These are phyloP conservation scores for Coemansia asiatica DNA, from an alignment of 192 early-diverging fungal genomes.

Conservation along the genomic window DNA sequence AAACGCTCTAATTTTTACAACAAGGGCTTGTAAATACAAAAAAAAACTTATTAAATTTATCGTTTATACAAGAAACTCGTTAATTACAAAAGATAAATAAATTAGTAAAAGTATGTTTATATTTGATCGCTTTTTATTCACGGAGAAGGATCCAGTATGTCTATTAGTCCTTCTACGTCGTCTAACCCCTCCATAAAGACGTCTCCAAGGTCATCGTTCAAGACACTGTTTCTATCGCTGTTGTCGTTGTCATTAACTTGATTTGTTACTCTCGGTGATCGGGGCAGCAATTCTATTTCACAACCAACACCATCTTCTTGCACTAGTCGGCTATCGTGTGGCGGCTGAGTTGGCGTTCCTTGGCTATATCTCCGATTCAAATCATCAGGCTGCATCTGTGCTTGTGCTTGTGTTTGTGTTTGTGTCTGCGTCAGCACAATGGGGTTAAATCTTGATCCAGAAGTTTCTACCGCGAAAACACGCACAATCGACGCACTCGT, in stretches of 20 bases:
- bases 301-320: not conserved
- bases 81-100: too few relatives aligned
- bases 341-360: too few relatives aligned
- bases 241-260: not conserved
- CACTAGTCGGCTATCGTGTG: not conserved
- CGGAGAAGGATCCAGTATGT: conserved; percentile 17
- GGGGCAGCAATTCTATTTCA: not conserved
- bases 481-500: conserved; percentile 41
- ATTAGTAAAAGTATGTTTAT: too few relatives aligned
- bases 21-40: conserved; percentile 27
- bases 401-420: not conserved
- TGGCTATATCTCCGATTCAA: not conserved
- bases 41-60: not conserved
- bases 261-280: too few relatives aligned
- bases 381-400: not conserved
- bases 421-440: conserved; percentile 39
- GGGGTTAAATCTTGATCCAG: conserved; percentile 28
- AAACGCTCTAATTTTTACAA: conserved; percentile 77
- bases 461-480: conserved; percentile 35
- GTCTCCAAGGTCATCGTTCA: conserved; percentile 4
- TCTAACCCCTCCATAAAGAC: conserved; percentile 1
- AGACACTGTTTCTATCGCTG: conserved; percentile 9
- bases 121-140: too few relatives aligned
- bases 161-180: conserved; percentile 12
- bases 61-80: too few relatives aligned